Evolutionary conservation across 2,329 filamentous ascomycete genomes (phyloP), one percentile per base, ranked within the genome.

Genomic region (Dactylellina cionopaga): DNA sequence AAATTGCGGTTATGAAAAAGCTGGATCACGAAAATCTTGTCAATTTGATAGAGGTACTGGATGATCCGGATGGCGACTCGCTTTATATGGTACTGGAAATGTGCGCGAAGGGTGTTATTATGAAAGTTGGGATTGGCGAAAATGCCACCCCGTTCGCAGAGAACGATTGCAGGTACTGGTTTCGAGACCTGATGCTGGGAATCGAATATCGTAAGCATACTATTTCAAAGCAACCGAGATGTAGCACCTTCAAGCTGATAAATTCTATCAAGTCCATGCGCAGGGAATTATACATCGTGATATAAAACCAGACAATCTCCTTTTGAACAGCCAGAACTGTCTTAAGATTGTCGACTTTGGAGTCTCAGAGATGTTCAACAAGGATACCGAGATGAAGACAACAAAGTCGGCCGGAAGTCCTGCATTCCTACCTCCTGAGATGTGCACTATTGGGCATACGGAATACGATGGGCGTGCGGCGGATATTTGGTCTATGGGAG

Each of bases 1-100:
- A 99, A 81, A 95, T 98, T 77, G 95, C 95, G 68, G 96, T 98
- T 79, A 98, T 99, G 93, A 99, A 98, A 84, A 98, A 98, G 82
- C 85, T 98, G 47, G 89, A 97, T 78, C 95, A 99, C 78, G 90
- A 89, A 25, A 99, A 98, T 78, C 83, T 99, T n/a, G 94, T 98
- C 11, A 89, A 90, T 46, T 83, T 99, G 54, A 92, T 96, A 75
- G 95, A 99, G 81, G 95, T 99, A 2, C 83, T 99, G 55, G 95
- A 98, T 79, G 95, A 98, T 78, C 94, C 95, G 0, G 89, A 94
- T 49, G 92, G 97, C 79, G 95, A 99, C 80, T 96, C 93, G 2
- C 82, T 99, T 10, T 99, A 97, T 82, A 98, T 99, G 92, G 95
- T 99, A 19, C 86, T 99, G 80, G 95, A 99, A 80, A 96, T 97